phyloP scores from a whole-genome alignment of 345 rosid species.

The Adansonia digitata region DNA sequence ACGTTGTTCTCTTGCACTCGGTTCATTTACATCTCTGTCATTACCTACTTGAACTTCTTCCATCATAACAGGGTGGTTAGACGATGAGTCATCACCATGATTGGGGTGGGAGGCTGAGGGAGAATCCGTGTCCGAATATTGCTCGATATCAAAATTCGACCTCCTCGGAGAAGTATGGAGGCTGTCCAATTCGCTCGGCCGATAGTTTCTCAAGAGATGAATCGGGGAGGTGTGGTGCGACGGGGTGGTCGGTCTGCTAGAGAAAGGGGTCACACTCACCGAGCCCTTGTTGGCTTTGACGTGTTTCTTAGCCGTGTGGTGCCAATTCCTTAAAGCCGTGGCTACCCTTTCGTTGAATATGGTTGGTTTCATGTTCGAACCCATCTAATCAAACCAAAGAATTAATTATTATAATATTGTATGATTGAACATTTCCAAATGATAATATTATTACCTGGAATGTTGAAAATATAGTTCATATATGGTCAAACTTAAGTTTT shows the following conservation, averaged over 20 bases:
- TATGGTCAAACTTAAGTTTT: background rate
- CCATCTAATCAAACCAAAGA: slow-evolving; percentile 50
- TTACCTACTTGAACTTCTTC: background rate
- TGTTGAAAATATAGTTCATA: too few species aligned
- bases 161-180: slow-evolving; percentile 28
- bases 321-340: slow-evolving; percentile 66
- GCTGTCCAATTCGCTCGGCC: slow-evolving; percentile 34
- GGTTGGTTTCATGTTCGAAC: slow-evolving; percentile 81
- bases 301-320: slow-evolving; percentile 64
- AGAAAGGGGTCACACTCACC: slow-evolving; percentile 30
- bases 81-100: slow-evolving; percentile 23
- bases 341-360: slow-evolving; percentile 76
- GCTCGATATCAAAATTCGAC: slow-evolving; percentile 25
- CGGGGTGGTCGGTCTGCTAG: slow-evolving; percentile 56
- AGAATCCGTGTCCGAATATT: slow-evolving; percentile 30
- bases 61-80: slow-evolving; percentile 12
- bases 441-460: background rate
- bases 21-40: slow-evolving; percentile 3
- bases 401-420: background rate
- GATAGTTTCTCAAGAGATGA: slow-evolving; percentile 49
- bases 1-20: background rate
- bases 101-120: slow-evolving; percentile 22
- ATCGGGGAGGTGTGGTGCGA: slow-evolving; percentile 42
- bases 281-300: slow-evolving; percentile 50
- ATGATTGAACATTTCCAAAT: background rate